Evolutionary conservation across 2,329 filamentous ascomycete species (phyloP).

Genomic region (Aspergillus viridinutans): DNA sequence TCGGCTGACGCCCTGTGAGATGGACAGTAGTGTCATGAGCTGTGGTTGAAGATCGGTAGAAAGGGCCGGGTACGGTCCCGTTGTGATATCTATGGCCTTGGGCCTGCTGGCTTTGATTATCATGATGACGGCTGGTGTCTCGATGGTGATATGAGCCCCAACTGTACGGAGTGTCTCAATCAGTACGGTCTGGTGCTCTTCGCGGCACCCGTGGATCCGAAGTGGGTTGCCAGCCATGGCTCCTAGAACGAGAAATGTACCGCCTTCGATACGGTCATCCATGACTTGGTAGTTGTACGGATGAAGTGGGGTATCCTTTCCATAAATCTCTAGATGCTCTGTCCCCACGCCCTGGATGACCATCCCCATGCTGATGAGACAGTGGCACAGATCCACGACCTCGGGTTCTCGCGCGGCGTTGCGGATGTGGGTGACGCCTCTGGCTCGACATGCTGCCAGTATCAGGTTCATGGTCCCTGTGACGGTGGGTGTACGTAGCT

Average conservation of each 20-base stretch:
- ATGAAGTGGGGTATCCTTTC: neutral
- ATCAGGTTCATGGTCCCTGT: too few relatives aligned
- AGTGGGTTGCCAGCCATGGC: neutral
- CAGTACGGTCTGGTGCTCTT: neutral
- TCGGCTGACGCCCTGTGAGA: neutral
- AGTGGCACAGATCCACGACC: neutral
- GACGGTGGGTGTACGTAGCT: too few relatives aligned
- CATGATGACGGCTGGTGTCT: neutral
- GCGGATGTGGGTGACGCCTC: too few relatives aligned
- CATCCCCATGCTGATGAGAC: neutral
- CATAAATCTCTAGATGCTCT: neutral
- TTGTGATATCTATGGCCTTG: neutral
- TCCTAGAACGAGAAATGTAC: neutral
- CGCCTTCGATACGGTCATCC: neutral
- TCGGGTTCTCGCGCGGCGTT: too few relatives aligned
- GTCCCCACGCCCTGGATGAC: neutral
- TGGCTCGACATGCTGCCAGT: too few relatives aligned
- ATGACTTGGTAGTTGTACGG: neutral
- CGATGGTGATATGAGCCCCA: neutral
- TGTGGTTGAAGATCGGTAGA: neutral
- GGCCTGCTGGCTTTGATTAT: neutral
- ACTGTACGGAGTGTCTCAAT: neutral
- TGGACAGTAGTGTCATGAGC: neutral
- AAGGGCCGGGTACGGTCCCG: neutral
- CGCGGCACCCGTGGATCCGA: neutral